Percentiles rank a stretch among this genome's conserved stretches.
These are phyloP conservation scores for Geranium rotundifolium DNA, from an alignment of 345 rosid genomes.

Conservation along the genomic window DNA sequence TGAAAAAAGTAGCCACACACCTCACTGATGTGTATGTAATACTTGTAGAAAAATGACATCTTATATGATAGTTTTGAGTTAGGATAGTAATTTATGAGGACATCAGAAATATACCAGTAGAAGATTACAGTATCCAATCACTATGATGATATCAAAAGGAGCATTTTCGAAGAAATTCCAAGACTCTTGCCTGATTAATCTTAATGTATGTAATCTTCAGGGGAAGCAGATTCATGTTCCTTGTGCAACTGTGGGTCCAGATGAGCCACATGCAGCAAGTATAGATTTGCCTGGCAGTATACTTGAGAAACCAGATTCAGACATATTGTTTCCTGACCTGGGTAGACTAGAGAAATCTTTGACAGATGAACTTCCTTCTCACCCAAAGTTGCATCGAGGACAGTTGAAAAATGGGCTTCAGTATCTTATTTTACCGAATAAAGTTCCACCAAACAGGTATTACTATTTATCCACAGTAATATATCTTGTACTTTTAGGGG, in stretches of 20 bases:
- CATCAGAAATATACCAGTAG: neutral
- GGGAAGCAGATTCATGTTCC: conserved; percentile 32
- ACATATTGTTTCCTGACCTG: conserved; percentile 37
- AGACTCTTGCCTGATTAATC: conserved; percentile 1
- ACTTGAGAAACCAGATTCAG: conserved; percentile 61
- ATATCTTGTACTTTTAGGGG: conserved; percentile 4
- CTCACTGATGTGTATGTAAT: neutral
- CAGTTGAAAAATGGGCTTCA: conserved; percentile 88
- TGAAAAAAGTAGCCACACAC: neutral
- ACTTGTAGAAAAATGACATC: neutral
- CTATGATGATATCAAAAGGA: neutral
- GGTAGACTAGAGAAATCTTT: conserved; percentile 47
- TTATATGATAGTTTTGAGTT: neutral
- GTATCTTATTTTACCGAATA: conserved; percentile 89
- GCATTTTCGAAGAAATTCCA: neutral
- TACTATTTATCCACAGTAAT: conserved; percentile 3
- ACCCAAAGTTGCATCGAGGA: conserved; percentile 79
- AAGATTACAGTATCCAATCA: neutral
- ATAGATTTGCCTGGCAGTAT: conserved; percentile 76
- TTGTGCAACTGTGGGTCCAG: conserved; percentile 80
- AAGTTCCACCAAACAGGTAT: conserved; percentile 93
- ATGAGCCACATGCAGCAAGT: conserved; percentile 93
- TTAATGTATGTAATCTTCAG: conserved; percentile 22
- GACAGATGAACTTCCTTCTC: conserved; percentile 62
- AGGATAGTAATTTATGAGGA: neutral